A percentile compares a stretch with the other conserved stretches of the same genome.
These are phyloP conservation scores for Conidiobolus incongruus DNA, from an alignment of 371 early-diverging fungal species.

Conservation along the genomic window DNA sequence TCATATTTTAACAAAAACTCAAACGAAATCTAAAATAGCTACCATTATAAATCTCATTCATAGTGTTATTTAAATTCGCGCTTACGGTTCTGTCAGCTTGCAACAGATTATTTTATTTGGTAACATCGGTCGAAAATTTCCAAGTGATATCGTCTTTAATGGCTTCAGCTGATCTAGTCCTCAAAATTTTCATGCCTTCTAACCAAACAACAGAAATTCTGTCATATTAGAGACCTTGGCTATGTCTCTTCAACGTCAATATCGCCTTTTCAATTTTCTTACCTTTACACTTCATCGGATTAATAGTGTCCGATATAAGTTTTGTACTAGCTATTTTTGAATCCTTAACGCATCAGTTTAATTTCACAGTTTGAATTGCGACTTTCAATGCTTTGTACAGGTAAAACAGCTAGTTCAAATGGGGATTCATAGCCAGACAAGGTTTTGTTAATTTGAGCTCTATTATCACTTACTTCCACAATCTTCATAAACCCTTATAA, in stretches of 20 bases:
- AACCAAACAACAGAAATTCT: background rate
- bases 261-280: background rate
- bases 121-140: background rate
- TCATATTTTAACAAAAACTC: no score
- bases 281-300: background rate
- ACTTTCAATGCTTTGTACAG: background rate
- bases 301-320: conserved; percentile 1
- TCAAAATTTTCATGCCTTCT: background rate
- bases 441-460: no score
- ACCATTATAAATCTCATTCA: conserved; percentile 3
- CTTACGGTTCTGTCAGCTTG: background rate
- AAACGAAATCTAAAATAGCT: no score
- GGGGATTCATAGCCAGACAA: background rate
- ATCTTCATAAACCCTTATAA: no score
- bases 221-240: conserved; percentile 2
- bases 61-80: background rate
- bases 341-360: background rate
- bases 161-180: conserved; percentile 2
- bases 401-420: background rate
- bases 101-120: background rate
- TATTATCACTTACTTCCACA: no score
- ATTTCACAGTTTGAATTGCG: background rate
- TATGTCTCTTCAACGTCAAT: background rate
- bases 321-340: background rate
- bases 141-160: background rate